Evolutionary conservation across 768 basidiomycete genomes (phyloP).

Genomic region (Collybia sp.): DNA sequence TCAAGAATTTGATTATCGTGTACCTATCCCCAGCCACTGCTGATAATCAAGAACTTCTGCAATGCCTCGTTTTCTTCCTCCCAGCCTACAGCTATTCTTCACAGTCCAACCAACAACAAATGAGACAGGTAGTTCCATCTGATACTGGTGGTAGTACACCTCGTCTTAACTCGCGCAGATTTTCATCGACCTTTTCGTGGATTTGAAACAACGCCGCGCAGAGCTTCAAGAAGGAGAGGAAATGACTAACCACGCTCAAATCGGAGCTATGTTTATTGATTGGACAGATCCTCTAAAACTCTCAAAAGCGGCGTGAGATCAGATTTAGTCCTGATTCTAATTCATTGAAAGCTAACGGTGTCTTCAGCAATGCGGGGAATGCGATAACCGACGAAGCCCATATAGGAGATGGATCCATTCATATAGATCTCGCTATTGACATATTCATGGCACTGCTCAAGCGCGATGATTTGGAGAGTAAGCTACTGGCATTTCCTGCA

Average conservation of each 20-base stretch:
- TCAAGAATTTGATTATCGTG: conserved; percentile 34
- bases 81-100: conserved; percentile 85
- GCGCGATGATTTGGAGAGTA: conserved; percentile 47
- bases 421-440: conserved; percentile 47
- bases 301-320: conserved; percentile 25
- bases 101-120: conserved; percentile 62
- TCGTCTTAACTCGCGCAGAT: conserved; percentile 30
- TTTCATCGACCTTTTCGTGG: conserved; percentile 46
- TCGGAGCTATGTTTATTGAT: conserved; percentile 61
- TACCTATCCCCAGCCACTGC: conserved; percentile 81
- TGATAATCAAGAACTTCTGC: conserved; percentile 79
- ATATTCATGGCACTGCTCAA: conserved; percentile 35
- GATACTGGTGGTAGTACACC: neutral
- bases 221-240: conserved; percentile 54
- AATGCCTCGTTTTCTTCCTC: conserved; percentile 85
- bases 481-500: conserved; percentile 17
- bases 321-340: too few species aligned
- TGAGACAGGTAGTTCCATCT: conserved; percentile 46
- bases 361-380: conserved; percentile 13
- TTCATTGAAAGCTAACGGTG: neutral
- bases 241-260: conserved; percentile 52
- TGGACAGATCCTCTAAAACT: conserved; percentile 73
- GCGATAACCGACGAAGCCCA: conserved; percentile 19
- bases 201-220: conserved; percentile 42
- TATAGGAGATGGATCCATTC: conserved; percentile 27